Evolutionary conservation across 306 rosid genomes (phyloP), one percentile per base, ranked within the genome.

Genomic region (Cicer judaicum): DNA sequence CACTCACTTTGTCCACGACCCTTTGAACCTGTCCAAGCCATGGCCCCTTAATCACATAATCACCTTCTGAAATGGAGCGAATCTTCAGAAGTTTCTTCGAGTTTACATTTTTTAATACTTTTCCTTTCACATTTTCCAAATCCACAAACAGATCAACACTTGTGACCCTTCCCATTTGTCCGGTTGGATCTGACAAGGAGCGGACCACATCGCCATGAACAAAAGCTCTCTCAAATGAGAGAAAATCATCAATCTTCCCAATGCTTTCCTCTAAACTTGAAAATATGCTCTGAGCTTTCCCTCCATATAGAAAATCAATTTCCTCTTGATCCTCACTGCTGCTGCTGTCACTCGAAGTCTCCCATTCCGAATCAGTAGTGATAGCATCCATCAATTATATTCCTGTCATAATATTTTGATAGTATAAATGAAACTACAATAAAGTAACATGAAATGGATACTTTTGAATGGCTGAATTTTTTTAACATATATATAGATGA

Each of bases 181-280:
- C 98, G 60, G 85, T 81, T 61, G 93, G 90, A 71, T 92, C 89
- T 74, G 86, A 77, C 53, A 73, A 78, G 19, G 87, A 80, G 78
- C 91, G 83, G 38, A 95, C 98, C 67, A 88, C 87, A 88, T 95
- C 99, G 10, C 98, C 99, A 72, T 87, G 86, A 43, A 75, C 61
- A 86, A 90, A 95, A 62, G 87, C 83, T 81, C 91, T 92, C 83
- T 95, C 98, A 64, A 95, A 89, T 43, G 93, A 84, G 72, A 95
- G 98, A 69, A 92, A 95, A 52, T 90, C 98, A 50, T 95, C 98
- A 67, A 95, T 92, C 82, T 83, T 92, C 56, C 82, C 97, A 73
- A 95, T 95, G 88, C 91, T 87, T 79, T 87, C 92, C 79, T 90
- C 96, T 55, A 95, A 86, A 80, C 96, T 86, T 72, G 96, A 89